These are phyloP conservation scores for Gamarada debralockiae DNA, from an alignment of 495 filamentous ascomycete genomes.

Conservation along the genomic window DNA sequence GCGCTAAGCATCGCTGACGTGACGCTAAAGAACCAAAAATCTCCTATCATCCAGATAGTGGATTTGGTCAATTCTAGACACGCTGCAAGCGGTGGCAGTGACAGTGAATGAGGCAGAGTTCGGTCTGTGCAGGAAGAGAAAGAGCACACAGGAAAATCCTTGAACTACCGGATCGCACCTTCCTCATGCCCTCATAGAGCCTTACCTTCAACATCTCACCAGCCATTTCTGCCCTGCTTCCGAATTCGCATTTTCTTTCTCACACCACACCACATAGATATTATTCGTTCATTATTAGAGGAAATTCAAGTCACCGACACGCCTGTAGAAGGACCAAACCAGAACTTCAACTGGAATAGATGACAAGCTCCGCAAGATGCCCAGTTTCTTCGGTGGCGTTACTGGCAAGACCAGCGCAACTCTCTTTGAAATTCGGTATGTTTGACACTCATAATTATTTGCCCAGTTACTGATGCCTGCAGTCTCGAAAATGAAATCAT, in stretches of 20 bases:
- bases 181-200: neutral
- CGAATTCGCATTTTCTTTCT: neutral
- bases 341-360: neutral
- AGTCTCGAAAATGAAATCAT: constrained; percentile 79
- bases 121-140: neutral
- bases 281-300: neutral
- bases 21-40: neutral
- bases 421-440: constrained; percentile 54
- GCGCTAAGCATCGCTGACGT: too few species aligned
- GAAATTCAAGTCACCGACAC: too few species aligned
- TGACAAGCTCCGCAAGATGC: constrained; percentile 30
- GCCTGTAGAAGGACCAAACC: too few species aligned
- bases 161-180: neutral
- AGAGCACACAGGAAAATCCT: neutral
- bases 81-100: neutral
- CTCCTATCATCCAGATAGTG: neutral
- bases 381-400: constrained; percentile 43
- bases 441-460: neutral
- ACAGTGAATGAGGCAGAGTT: neutral
- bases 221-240: too few species aligned
- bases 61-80: neutral
- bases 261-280: neutral
- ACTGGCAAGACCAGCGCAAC: constrained; percentile 37
- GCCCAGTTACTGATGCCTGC: neutral
- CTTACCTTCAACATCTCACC: neutral